phyloP scores from a whole-genome alignment of 108 stramenopile genomes.

The Parietichytrium sp. region DNA sequence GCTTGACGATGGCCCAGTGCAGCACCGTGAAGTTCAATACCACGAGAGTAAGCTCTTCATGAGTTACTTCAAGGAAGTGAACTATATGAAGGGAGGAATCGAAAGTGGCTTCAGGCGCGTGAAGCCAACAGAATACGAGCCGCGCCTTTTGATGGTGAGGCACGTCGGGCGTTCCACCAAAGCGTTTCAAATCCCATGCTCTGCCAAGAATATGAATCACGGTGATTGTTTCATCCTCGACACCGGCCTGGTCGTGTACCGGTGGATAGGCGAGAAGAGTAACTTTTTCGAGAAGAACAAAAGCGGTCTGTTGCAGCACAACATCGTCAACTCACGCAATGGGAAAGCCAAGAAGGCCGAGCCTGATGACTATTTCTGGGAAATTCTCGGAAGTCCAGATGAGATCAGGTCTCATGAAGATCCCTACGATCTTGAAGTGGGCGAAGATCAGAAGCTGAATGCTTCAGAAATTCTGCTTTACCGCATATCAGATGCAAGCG shows the following conservation, averaged over 20 bases:
- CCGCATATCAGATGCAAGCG: slow-evolving; percentile 16
- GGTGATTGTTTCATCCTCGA: slow-evolving; percentile 83
- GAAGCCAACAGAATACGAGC: slow-evolving; percentile 53
- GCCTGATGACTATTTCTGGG: slow-evolving; percentile 71
- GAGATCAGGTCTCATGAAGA: slow-evolving; percentile 45
- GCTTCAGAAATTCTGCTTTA: slow-evolving; percentile 54
- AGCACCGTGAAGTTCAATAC: slow-evolving; percentile 82
- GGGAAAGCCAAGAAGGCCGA: slow-evolving; percentile 47
- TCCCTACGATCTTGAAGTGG: slow-evolving; percentile 43
- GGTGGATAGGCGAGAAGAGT: slow-evolving; percentile 70
- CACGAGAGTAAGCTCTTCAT: slow-evolving; percentile 71
- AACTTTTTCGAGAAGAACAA: slow-evolving; percentile 64
- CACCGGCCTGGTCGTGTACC: slow-evolving; percentile 71
- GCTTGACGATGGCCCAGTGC: slow-evolving; percentile 74
- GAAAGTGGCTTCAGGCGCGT: slow-evolving; percentile 80
- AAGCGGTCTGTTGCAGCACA: slow-evolving; percentile 59
- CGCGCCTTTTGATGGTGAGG: slow-evolving; percentile 49
- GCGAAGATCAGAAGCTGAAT: slow-evolving; percentile 34
- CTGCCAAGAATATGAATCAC: slow-evolving; percentile 63
- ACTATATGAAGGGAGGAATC: slow-evolving; percentile 78
- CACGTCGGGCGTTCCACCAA: slow-evolving; percentile 62
- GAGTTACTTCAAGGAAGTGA: slow-evolving; percentile 58
- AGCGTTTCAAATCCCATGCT: slow-evolving; percentile 63
- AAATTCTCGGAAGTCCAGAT: slow-evolving; percentile 66
- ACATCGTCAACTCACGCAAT: slow-evolving; percentile 54